Conservation (phyloP, 257 asterid genomes). For the Voacanga thouarsii region DNA sequence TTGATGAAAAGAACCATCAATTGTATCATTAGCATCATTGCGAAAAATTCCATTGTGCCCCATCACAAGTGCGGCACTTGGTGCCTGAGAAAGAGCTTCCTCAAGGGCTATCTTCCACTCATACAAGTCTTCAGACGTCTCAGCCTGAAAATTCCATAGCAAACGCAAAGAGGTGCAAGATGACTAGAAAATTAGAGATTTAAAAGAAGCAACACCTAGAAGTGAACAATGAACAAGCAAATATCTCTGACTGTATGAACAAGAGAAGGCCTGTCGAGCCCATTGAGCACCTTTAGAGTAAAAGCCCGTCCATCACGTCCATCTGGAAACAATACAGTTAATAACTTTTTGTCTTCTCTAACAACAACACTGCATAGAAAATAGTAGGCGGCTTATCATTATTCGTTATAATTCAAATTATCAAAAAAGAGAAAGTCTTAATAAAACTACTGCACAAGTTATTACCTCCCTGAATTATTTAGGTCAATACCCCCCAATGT, state of each 20-base stretch:
- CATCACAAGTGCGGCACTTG: conserved; percentile 92
- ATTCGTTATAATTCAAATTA: neutral
- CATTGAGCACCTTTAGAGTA: conserved; percentile 70
- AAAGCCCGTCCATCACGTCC: conserved; percentile 97
- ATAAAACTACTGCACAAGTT: neutral
- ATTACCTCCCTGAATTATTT: conserved; percentile 92
- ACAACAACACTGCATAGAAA: conserved; percentile 74
- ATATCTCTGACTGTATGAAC: neutral
- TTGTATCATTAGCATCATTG: conserved; percentile 62
- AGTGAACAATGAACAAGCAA: neutral
- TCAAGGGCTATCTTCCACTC: conserved; percentile 97
- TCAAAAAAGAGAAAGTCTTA: neutral
- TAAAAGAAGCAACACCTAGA: neutral
- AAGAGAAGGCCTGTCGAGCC: neutral
- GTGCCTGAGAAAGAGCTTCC: conserved; percentile 90
- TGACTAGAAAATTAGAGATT: conserved; percentile 6
- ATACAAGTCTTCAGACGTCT: conserved; percentile 80
- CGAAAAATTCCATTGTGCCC: conserved; percentile 91
- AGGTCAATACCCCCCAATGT: conserved; percentile 94
- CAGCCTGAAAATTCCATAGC: conserved; percentile 53
- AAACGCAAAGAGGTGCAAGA: conserved; percentile 14
- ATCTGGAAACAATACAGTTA: conserved; percentile 87
- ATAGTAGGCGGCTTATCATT: neutral
- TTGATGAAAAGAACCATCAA: conserved; percentile 76
- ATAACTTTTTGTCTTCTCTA: conserved; percentile 87